phyloP scores from a whole-genome alignment of 768 basidiomycete genomes.

The Lyophyllum atratum region DNA sequence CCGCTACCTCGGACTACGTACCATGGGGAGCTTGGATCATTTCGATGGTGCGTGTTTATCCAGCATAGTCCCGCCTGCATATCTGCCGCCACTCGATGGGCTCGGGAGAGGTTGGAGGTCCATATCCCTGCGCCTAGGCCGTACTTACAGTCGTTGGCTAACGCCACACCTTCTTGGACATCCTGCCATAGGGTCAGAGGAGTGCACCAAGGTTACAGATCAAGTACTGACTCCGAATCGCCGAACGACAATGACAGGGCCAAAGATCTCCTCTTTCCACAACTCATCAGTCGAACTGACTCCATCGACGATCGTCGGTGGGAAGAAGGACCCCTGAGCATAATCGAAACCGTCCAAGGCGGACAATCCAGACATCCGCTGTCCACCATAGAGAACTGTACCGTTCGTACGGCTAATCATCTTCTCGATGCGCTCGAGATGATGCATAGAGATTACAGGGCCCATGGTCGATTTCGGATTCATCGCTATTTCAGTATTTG shows the following conservation, averaged over 20 bases:
- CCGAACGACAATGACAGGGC: conserved; percentile 78
- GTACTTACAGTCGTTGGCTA: conserved; percentile 80
- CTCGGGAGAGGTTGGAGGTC: conserved; percentile 74
- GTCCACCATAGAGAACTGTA: conserved; percentile 62
- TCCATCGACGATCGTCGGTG: conserved; percentile 74
- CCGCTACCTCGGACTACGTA: conserved; percentile 29
- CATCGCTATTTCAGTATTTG: conserved; percentile 45
- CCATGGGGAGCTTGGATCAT: conserved; percentile 91
- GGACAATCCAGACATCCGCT: conserved; percentile 62
- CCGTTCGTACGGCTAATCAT: conserved; percentile 53
- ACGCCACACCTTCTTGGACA: conserved; percentile 62
- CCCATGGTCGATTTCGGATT: conserved; percentile 80
- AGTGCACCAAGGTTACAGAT: background rate
- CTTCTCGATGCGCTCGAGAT: conserved; percentile 63
- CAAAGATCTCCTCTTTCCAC: conserved; percentile 86
- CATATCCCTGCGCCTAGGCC: conserved; percentile 83
- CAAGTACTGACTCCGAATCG: conserved; percentile 32
- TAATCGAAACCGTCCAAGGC: conserved; percentile 73
- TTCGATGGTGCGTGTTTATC: conserved; percentile 89
- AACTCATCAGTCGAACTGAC: conserved; percentile 59
- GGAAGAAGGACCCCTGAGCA: conserved; percentile 71
- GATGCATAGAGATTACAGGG: conserved; percentile 67
- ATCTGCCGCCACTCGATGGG: conserved; percentile 69
- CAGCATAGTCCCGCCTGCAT: conserved; percentile 82
- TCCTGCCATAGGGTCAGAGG: conserved; percentile 33